Evolutionary conservation across 2,329 filamentous ascomycete genomes (phyloP), one percentile per base, ranked within the genome.

Genomic region (Fusarium metavorans): DNA sequence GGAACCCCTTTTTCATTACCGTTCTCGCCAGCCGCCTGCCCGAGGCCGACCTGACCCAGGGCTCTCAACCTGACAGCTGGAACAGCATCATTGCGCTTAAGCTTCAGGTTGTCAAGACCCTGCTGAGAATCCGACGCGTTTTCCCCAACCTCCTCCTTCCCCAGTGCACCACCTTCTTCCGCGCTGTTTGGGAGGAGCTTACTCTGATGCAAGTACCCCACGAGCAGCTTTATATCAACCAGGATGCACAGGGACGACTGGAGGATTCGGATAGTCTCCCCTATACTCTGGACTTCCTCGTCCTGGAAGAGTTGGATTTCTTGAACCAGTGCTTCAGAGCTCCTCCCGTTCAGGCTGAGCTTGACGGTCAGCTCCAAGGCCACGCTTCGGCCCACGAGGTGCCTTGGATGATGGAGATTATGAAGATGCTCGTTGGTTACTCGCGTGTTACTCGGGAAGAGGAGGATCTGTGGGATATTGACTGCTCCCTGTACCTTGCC

Each of bases 401-500:
- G 2, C 91, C 91, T 9, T 98, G 96, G 96, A 89, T 98, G 75
- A 88, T 93, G 37, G 94, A 98, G 78, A 91, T 98, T 23, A 93
- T 98, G 90, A 94, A 93, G 81, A 89, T 98, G 74, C 90, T 95
- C 11, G 91, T 95, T 23, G 91, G 92, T 1, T 98, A 97, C 83
- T 93, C 95, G 14, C 94, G 96, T 75, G 97, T 99, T 77, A 95
- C 94, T 2, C 92, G 91, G 32, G 97, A 99, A 82, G 97, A 98
- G 80, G 95, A 98, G 84, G 95, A 94, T 9, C 85, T 99, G 11
- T 99, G 97, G 97, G 95, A 98, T 77, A 95, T 98, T 72, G 97
- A 99, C 82, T 93, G 97, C 76, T 98, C 97, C 68, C 89, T 99
- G 3, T 99, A 97, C 83, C 88, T 99, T 56, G 96, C 95, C 1